A percentile compares a stretch with the other conserved stretches of the same genome.
These are phyloP conservation scores for Pseudozyma pruni DNA, from an alignment of 1,284 basidiomycete species.

Conservation along the genomic window DNA sequence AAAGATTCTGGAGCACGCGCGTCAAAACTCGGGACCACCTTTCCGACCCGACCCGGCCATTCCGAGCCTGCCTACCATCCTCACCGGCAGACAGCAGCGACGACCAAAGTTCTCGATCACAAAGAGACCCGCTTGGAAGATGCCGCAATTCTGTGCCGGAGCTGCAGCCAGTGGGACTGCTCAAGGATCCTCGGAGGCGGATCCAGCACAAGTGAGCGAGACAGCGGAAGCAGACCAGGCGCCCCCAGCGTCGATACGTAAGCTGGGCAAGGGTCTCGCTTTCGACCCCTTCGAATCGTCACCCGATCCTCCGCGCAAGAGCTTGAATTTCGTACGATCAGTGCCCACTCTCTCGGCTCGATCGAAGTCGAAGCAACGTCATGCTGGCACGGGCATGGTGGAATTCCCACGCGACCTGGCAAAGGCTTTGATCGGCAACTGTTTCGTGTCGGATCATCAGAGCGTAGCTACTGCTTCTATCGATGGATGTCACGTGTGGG, in stretches of 20 bases:
- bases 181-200: no score
- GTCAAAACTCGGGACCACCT: neutral
- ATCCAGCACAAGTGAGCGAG: neutral
- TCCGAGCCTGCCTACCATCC: neutral
- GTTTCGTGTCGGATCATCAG: neutral
- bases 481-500: no score
- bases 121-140: no score
- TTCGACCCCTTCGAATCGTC: neutral
- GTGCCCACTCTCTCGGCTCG: neutral
- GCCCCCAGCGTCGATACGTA: conserved; percentile 5
- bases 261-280: conserved; percentile 23
- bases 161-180: no score
- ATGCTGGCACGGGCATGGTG: no score
- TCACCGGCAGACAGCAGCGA: neutral
- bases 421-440: no score
- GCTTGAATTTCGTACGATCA: neutral
- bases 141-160: no score
- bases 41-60: conserved; percentile 1
- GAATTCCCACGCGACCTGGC: no score
- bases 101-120: no score
- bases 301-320: neutral
- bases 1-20: conserved; percentile 5
- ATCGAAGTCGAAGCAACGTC: no score
- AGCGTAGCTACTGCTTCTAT: neutral
- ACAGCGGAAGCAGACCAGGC: neutral